Base-by-base conservation (phyloP, 345 rosid genomes). In the Anastatica hierochuntica region DNA sequence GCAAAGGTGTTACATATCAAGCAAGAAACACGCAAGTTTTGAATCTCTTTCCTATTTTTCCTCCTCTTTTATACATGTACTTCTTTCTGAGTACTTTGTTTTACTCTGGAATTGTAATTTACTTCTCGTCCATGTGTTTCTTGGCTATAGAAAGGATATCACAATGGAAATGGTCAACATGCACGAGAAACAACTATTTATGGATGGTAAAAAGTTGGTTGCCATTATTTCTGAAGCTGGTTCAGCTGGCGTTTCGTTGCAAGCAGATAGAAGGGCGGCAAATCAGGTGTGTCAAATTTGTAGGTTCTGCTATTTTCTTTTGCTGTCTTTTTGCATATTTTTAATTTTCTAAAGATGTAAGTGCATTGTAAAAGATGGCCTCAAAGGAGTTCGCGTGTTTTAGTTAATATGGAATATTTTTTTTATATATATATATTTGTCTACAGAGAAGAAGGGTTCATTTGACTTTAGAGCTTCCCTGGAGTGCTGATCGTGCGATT, bases 401-500 rank as follows among this genome's bases (percentile, higher is more conserved):
- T 42, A 9, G 26, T 43, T 59, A 14, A 10, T 60, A 53, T 49
- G 69, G 43, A 49, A 14, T 45, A 33, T 14, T 36, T 43, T 52
- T 29, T n/a, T n/a, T n/a, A n/a, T n/a, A n/a, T n/a, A n/a, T 1
- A 13, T 2, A n/a, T 34, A 11, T 26, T 48, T 30, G 39, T 66
- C 42, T 49, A 52, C 81, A 92, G 98, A 92, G 67, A 67, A 78
- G 98, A 76, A 82, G 98, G 72, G 94, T 87, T 59, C 98, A 92
- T 66, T 75, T 92, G 78, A 92, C 98, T 0, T 55, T 92, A 57
- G 98, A 92, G 73, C 98, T 92, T 72, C 98, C 98, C 34, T 92
- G 98, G 98, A 92, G 98, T 87, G 98, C 98, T 74, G 98, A 92
- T 64, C 82, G 96, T 51, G 98, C 98, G 55, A 92, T 92, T 73